These are phyloP conservation scores for Fusarium euwallaceae DNA, from an alignment of 2,329 filamentous ascomycete genomes.

Conservation along the genomic window DNA sequence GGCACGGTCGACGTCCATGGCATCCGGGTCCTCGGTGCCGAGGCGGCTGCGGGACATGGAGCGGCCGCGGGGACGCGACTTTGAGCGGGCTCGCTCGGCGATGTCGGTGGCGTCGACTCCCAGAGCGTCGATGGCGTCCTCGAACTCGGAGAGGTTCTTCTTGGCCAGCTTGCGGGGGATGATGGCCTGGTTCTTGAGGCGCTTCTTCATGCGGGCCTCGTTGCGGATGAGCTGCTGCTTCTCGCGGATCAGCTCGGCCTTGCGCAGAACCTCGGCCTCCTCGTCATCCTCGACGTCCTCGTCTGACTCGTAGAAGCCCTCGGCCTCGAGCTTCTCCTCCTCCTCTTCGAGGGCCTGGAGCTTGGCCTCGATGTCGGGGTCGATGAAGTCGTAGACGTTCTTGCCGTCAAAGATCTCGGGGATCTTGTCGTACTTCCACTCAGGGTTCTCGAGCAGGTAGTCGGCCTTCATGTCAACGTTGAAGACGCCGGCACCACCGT, in stretches of 20 bases:
- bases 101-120: slow-evolving; percentile 87
- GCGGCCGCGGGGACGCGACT: slow-evolving; percentile 77
- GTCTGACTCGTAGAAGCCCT: slow-evolving; percentile 94
- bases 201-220: slow-evolving; percentile 94
- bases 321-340: slow-evolving; percentile 90
- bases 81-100: slow-evolving; percentile 76
- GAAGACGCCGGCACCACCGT: slow-evolving; percentile 95
- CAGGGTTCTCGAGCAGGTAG: slow-evolving; percentile 87
- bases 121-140: slow-evolving; percentile 85
- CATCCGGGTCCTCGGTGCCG: slow-evolving; percentile 74
- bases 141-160: slow-evolving; percentile 88
- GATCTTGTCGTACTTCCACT: slow-evolving; percentile 97
- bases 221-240: slow-evolving; percentile 94
- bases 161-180: slow-evolving; percentile 87
- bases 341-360: slow-evolving; percentile 93
- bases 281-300: slow-evolving; percentile 87
- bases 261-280: slow-evolving; percentile 87
- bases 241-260: slow-evolving; percentile 95
- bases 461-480: slow-evolving; percentile 92
- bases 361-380: slow-evolving; percentile 96
- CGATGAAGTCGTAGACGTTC: slow-evolving; percentile 97
- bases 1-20: slow-evolving; percentile 78
- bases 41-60: slow-evolving; percentile 73
- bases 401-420: slow-evolving; percentile 95
- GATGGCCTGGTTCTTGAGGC: slow-evolving; percentile 94